These are phyloP conservation scores for Ustanciosporium gigantosporum DNA, from an alignment of 1,284 basidiomycete species.

Conservation along the genomic window DNA sequence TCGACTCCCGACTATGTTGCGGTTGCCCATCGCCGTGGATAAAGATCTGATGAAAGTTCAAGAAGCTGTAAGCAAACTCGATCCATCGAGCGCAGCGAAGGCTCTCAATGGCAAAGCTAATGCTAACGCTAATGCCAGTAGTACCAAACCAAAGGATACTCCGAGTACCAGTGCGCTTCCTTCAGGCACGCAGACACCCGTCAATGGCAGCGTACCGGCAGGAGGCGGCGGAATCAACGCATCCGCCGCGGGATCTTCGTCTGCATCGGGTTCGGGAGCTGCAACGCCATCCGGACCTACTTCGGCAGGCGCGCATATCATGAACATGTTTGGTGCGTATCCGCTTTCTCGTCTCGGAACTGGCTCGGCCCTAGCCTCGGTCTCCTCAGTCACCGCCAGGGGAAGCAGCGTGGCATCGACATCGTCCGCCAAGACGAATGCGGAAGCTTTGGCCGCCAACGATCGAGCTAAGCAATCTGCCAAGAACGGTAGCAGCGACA, in stretches of 20 bases:
- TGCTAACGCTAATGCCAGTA: neutral
- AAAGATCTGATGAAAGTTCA: neutral
- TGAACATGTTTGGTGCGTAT: conserved; percentile 50
- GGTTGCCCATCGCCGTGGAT: neutral
- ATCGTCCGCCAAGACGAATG: conserved; percentile 21
- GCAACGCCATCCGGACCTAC: conserved; percentile 26
- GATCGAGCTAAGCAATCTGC: conserved; percentile 20
- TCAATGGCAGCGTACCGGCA: neutral
- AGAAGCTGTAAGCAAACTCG: neutral
- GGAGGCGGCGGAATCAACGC: neutral
- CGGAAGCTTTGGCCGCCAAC: conserved; percentile 22
- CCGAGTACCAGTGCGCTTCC: neutral
- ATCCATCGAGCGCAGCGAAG: neutral
- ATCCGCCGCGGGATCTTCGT: neutral
- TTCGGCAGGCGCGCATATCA: conserved; percentile 35
- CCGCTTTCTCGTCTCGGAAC: conserved; percentile 47
- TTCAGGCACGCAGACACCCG: neutral
- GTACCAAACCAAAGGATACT: too few species aligned
- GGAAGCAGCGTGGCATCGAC: conserved; percentile 36
- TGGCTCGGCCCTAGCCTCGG: conserved; percentile 21
- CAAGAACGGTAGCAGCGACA: conserved; percentile 1
- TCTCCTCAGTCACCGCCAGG: conserved; percentile 42
- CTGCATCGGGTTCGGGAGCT: conserved; percentile 19
- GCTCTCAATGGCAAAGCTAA: neutral
- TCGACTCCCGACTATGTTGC: neutral